Base-by-base conservation (phyloP, 257 asterid species). In the Solanum chmielewskii region DNA sequence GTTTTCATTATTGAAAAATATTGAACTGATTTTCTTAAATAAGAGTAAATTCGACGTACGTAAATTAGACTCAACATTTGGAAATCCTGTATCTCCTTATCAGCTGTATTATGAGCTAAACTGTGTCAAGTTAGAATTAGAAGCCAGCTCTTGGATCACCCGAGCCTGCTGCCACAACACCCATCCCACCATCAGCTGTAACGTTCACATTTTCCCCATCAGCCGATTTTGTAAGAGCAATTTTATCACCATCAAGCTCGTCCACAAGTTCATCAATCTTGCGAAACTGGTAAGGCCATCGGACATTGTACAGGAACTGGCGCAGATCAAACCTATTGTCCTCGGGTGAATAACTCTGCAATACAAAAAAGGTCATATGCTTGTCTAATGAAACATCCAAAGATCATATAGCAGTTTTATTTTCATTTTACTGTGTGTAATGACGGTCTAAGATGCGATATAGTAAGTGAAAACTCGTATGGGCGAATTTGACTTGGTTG, bases 321-420 rank as follows among this genome's bases (percentile, higher is more conserved):
- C 98, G 98, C 73, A 94, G 96, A 90, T 97, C 98, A 74, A 91
- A 95, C 89, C 99, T 95, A 84, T 97, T 97, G 87, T 97, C 99
- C 86, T 97, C 99, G 0, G 97, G 98, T 4, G 98, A 97, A 89
- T 97, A 97, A 85, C 93, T 90, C 95, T 91, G 93, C 90, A 86
- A 25, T 27, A 41, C 8, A 0, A 27, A 86, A 83, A 44, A 7
- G 12, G 18, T 23, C 80, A 18, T 49, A 81, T 49, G 44, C 29
- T 47, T 80, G 69, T 16, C 69, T 80, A 18, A 11, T 29, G 85
- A 27, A 18, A 27, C 18, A 47, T 14, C 10, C 64, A 13, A 39
- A 44, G n/a, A 77, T 77, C 0, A 44, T 77, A 77, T 25, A 62
- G 14, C 14, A 1, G 77, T 9, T 44, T n/a, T 14, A n/a, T 14